Evolutionary conservation across 805 yeast genomes (phyloP), one percentile per base, ranked within the genome.

Genomic region (Candida ipomoeae): DNA sequence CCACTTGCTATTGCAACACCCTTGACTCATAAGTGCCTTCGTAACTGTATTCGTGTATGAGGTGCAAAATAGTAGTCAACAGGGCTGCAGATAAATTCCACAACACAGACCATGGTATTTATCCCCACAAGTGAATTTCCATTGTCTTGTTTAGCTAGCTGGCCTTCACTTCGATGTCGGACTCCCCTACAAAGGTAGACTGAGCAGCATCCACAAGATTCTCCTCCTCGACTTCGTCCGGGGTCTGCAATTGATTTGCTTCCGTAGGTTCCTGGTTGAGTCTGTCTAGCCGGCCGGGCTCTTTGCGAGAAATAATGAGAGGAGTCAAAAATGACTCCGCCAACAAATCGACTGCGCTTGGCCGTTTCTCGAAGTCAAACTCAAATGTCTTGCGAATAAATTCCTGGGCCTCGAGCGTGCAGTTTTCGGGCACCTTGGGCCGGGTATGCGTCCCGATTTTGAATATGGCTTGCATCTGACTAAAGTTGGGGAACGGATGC

Each of bases 381-480:
- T 85, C 89, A 63, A 94, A 88, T 1, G 96, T 80, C 63, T 78
- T 69, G 6, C 61, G 58, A 53, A 91, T 65, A 59, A 94, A 90
- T 32, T 80, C 83, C 55, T 72, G 76, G 3, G 90, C 91, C 34
- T 79, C 87, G 5, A 73, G 71, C 0, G 94, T 81, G 40, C 87
- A 80, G 80, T 83, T 78, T 8, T 78, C 75, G 0, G 98, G 98
- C 6, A 89, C 76, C 41, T 79, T 84, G 0, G 99, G 99, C n/a
- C 75, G 67, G 0, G 85, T 79, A 57, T 85, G 83, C 0, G 94
- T 87, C 2, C 99, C 99, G 48, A 94, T 87, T 65, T 87, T 85
- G 78, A 91, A 94, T 36, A 94, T 85, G 8, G 98, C 98, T 68
- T 94, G 99, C 96, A 91, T 89, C 65, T 90, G 98, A 46, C 90